Evolutionary conservation across 768 basidiomycete genomes (phyloP).

Genomic region (Chlorophyllum brunneum): DNA sequence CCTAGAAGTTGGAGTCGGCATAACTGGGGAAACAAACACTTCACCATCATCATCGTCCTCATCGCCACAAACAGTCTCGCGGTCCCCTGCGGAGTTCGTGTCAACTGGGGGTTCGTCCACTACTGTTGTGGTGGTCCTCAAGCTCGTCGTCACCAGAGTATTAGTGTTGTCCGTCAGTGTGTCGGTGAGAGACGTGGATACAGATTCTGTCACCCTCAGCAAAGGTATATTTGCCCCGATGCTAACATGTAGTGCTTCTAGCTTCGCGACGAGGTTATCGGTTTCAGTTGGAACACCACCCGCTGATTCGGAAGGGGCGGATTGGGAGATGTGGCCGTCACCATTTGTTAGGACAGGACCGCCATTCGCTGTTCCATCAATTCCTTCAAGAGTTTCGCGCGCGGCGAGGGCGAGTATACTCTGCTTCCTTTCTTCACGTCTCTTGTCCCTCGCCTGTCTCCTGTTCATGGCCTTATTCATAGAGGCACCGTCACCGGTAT

Average conservation of each 20-base stretch:
- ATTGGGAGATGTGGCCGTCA: not conserved
- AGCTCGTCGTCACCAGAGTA: not conserved
- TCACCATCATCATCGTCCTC: slow-evolving; percentile 1
- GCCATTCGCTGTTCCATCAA: slow-evolving; percentile 10
- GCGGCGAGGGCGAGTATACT: slow-evolving; percentile 28
- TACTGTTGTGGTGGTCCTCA: no score
- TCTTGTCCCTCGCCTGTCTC: slow-evolving; percentile 46
- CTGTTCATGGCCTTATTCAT: slow-evolving; percentile 31
- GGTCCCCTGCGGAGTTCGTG: no score
- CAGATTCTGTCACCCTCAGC: not conserved
- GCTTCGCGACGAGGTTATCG: slow-evolving; percentile 1
- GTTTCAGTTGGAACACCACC: not conserved
- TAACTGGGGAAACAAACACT: not conserved
- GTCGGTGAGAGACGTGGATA: not conserved
- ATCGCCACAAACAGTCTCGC: not conserved
- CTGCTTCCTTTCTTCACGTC: slow-evolving; percentile 44
- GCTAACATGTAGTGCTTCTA: slow-evolving; percentile 2
- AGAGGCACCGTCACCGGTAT: not conserved
- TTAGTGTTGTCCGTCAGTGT: not conserved
- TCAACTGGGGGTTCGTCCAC: not conserved
- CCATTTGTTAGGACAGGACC: not conserved
- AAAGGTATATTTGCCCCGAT: not conserved
- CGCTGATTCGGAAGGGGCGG: not conserved
- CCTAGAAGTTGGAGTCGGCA: not conserved
- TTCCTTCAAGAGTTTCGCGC: no score